Conservation (phyloP, 176 grass and related monocot species). For the Pharus latifolius region DNA sequence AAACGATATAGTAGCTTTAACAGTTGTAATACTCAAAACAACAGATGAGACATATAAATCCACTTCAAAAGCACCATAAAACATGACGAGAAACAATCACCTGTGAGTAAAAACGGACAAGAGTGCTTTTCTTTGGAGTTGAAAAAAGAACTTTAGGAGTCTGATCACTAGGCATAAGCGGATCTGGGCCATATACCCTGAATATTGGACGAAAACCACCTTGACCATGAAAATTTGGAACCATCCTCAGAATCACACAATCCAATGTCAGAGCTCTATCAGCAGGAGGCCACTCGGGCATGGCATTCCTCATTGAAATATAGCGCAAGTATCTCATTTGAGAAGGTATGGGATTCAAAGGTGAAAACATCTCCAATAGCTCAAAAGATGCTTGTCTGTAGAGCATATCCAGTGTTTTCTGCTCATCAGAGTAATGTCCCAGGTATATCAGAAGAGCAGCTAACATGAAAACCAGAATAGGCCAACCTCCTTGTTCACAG, state of each 20-base stretch:
- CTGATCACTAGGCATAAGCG: conserved; percentile 52
- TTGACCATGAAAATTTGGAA: conserved; percentile 59
- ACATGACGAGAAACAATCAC: conserved; percentile 24
- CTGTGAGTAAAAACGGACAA: conserved; percentile 65
- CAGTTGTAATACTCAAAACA: background rate
- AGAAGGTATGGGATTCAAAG: conserved; percentile 73
- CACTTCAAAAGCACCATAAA: background rate
- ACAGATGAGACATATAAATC: background rate
- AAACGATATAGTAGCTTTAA: background rate
- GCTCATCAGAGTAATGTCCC: conserved; percentile 68
- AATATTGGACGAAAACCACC: conserved; percentile 79
- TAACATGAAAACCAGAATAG: conserved; percentile 85
- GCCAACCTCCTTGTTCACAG: conserved; percentile 71
- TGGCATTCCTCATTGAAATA: conserved; percentile 70
- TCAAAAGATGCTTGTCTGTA: conserved; percentile 72
- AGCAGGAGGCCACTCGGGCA: conserved; percentile 72
- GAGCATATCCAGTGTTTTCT: conserved; percentile 85
- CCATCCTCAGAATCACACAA: conserved; percentile 64
- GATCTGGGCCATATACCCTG: conserved; percentile 85
- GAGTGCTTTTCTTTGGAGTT: conserved; percentile 58
- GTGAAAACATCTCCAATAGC: conserved; percentile 65
- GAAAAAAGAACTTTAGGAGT: conserved; percentile 85
- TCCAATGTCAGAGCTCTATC: conserved; percentile 73
- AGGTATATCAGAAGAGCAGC: conserved; percentile 72
- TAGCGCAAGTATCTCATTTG: conserved; percentile 90